These are phyloP conservation scores for Chenopodium album DNA, from an alignment of 148 eudicot genomes.

Conservation along the genomic window DNA sequence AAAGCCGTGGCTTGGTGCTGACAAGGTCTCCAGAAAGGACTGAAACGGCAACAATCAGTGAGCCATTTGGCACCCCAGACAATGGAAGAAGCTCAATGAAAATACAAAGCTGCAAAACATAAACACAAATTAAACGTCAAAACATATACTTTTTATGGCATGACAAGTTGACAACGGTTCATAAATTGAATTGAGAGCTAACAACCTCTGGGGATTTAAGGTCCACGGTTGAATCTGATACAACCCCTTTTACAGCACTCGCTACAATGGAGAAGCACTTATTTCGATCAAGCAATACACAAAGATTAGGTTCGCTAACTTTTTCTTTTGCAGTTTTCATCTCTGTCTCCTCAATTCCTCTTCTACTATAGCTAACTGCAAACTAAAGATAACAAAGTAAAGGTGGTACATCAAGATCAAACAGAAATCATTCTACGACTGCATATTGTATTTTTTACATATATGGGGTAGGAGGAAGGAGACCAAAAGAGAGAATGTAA, in stretches of 20 bases:
- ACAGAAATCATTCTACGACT: background rate
- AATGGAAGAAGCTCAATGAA: slow-evolving; percentile 67
- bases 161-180: background rate
- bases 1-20: slow-evolving; percentile 57
- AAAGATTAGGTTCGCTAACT: slow-evolving; percentile 27
- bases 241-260: slow-evolving; percentile 50
- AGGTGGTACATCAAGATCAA: background rate
- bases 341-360: slow-evolving; percentile 73
- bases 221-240: slow-evolving; percentile 69
- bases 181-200: background rate
- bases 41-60: slow-evolving; percentile 56
- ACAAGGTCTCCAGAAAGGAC: slow-evolving; percentile 67
- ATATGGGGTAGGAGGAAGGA: too few relatives aligned
- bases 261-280: slow-evolving; percentile 68
- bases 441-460: too few relatives aligned
- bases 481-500: too few relatives aligned
- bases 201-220: slow-evolving; percentile 75
- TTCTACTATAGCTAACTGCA: slow-evolving; percentile 79
- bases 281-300: slow-evolving; percentile 53
- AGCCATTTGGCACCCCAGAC: slow-evolving; percentile 51
- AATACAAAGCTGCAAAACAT: slow-evolving; percentile 47
- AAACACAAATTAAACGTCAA: background rate
- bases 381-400: slow-evolving; percentile 39
- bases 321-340: slow-evolving; percentile 33
- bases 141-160: background rate